Base-by-base conservation (phyloP, 345 rosid species). In the Hibiscus mutabilis region DNA sequence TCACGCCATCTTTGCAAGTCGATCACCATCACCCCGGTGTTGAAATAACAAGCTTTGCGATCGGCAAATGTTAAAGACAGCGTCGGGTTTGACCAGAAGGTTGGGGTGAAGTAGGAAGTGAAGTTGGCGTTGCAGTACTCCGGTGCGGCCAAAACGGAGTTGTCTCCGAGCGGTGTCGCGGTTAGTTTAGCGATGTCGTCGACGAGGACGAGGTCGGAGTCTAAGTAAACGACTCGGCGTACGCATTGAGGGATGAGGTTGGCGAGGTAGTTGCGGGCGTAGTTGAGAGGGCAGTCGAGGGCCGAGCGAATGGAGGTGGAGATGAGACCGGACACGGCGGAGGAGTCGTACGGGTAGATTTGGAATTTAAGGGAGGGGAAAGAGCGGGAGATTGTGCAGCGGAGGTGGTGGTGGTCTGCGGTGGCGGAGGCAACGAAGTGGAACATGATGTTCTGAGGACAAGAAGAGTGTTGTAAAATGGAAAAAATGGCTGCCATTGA, bases 21-120 rank as follows among this genome's bases (percentile, higher is more conserved):
- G n/a, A 89, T 88, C 16, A 91, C 96, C 97, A 91, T 91, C 12
- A 91, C 97, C 18, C 97, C 96, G 0, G 97, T 91, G 84, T 91
- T 91, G 61, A 91, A 91, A 83, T 91, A 91, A 49, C 97, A 91
- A 4, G 95, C 86, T 13, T 74, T 84, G 3, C 96, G 77, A 37
- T 85, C 88, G 5, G 89, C 80, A 29, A 91, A 86, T 2, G 90
- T 86, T 19, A 87, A 70, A 0, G 97, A 91, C 2, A 91, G 66
- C 2, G 92, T 83, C 11, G 97, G 97, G 75, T 84, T 91, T 2
- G 94, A 84, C 97, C 97, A 91, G 67, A 91, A 88, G 4, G 88
- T 80, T 0, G 90, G 90, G 2, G 97, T 91, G 78, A 91, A 91
- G 77, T 91, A 91, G 3, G 83, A 76, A 3, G 94, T 87, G 90